A percentile compares a stretch with the other conserved stretches of the same genome.
phyloP scores from a whole-genome alignment of 2,329 filamentous ascomycete species.

The Aspergillus spinulosporus region DNA sequence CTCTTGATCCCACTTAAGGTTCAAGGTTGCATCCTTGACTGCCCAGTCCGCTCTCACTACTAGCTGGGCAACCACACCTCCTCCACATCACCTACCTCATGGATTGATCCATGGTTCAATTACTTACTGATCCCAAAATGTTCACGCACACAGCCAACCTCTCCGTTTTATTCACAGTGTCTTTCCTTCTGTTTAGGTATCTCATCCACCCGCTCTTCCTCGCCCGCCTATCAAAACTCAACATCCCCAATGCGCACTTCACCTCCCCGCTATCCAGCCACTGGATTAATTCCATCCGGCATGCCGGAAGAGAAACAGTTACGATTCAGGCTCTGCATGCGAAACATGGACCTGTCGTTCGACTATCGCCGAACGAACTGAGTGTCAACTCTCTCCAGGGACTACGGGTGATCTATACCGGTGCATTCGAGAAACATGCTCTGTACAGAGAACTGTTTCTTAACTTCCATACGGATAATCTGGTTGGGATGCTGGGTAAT shows the following conservation, averaged over 20 bases:
- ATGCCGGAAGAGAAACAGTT: constrained; percentile 56
- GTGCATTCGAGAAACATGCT: constrained; percentile 66
- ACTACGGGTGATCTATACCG: constrained; percentile 61
- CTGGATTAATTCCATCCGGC: constrained; percentile 64
- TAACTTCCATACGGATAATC: constrained; percentile 62
- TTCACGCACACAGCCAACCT: not conserved
- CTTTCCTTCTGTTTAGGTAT: constrained; percentile 24
- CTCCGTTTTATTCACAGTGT: not conserved
- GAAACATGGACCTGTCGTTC: constrained; percentile 57
- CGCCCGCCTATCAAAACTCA: constrained; percentile 61
- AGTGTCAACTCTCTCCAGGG: constrained; percentile 64
- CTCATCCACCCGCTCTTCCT: constrained; percentile 40
- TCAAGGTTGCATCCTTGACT: not conserved
- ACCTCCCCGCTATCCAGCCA: constrained; percentile 57
- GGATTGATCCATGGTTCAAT: not conserved
- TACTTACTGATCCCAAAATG: not conserved
- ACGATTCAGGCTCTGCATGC: constrained; percentile 58
- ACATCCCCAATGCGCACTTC: constrained; percentile 65
- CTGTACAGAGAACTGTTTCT: constrained; percentile 67
- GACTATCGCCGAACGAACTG: constrained; percentile 63
- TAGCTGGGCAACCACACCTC: not conserved
- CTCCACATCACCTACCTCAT: not conserved
- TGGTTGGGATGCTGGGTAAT: constrained; percentile 64
- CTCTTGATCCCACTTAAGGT: not conserved
- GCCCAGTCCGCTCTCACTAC: not conserved